Conservation (phyloP, 202 grass and related monocot genomes). For the Hordeum pubiflorum region DNA sequence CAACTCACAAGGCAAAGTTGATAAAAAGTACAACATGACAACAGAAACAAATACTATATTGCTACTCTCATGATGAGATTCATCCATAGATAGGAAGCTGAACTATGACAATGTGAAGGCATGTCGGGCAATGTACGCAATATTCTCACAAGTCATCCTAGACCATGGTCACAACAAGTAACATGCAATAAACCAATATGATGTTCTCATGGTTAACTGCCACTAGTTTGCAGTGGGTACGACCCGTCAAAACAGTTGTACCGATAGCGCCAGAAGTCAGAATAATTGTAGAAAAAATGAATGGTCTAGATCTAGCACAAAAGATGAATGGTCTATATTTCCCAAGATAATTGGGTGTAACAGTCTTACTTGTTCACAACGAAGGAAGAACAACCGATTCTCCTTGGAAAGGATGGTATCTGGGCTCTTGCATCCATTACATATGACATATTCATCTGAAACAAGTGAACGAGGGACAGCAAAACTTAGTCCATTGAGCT, state of each 20-base stretch:
- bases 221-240: not conserved
- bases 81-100: not conserved
- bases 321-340: too few relatives aligned
- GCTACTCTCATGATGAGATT: not conserved
- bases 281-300: too few relatives aligned
- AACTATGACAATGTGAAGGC: not conserved
- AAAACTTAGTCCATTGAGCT: not conserved
- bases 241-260: not conserved
- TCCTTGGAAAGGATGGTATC: slow-evolving; percentile 98
- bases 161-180: not conserved
- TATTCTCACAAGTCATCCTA: slow-evolving; percentile 19
- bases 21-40: not conserved
- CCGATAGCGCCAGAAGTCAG: not conserved
- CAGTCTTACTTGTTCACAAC: slow-evolving; percentile 70
- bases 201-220: not conserved
- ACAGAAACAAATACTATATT: not conserved
- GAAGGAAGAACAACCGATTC: slow-evolving; percentile 92
- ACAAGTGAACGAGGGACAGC: slow-evolving; percentile 7
- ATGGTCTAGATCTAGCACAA: too few relatives aligned
- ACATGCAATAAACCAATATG: not conserved
- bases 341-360: too few relatives aligned
- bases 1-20: slow-evolving; percentile 8
- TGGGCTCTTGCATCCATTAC: slow-evolving; percentile 97
- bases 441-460: slow-evolving; percentile 95
- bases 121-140: slow-evolving; percentile 27